Evolutionary conservation across 495 filamentous ascomycete species (phyloP).

Genomic region (Hypoxylon crocopeplum): DNA sequence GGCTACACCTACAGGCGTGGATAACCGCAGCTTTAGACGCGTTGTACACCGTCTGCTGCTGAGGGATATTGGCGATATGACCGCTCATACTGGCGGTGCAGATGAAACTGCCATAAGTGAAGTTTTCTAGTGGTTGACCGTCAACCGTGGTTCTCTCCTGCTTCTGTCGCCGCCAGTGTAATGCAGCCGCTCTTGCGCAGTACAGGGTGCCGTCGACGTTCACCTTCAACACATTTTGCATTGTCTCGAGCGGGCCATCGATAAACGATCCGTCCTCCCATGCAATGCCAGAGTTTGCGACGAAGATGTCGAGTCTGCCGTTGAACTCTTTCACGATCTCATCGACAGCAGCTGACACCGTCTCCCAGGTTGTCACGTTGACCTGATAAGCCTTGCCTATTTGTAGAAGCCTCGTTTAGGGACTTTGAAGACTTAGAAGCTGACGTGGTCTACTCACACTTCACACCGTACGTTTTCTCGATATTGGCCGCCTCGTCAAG

Average conservation of each 20-base stretch:
- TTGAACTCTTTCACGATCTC: slow-evolving; percentile 71
- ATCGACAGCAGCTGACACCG: slow-evolving; percentile 64
- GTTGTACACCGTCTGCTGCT: slow-evolving; percentile 86
- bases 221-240: slow-evolving; percentile 71
- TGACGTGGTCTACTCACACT: slow-evolving; percentile 58
- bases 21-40: slow-evolving; percentile 85
- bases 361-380: slow-evolving; percentile 64
- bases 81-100: slow-evolving; percentile 83
- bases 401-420: slow-evolving; percentile 19
- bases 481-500: slow-evolving; percentile 74
- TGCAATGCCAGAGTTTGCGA: slow-evolving; percentile 80
- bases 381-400: slow-evolving; percentile 80
- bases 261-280: slow-evolving; percentile 75
- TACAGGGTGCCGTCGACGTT: slow-evolving; percentile 86
- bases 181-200: slow-evolving; percentile 78
- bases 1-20: slow-evolving; percentile 70
- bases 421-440: background rate
- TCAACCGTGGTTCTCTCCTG: slow-evolving; percentile 68
- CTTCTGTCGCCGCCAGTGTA: slow-evolving; percentile 67
- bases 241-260: slow-evolving; percentile 68
- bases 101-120: slow-evolving; percentile 74
- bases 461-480: slow-evolving; percentile 77
- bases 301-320: slow-evolving; percentile 77
- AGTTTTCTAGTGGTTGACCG: slow-evolving; percentile 71
- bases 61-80: slow-evolving; percentile 87